A percentile compares a stretch with the other conserved stretches of the same genome.
Evolutionary conservation across 345 rosid species (phyloP).

Genomic region (Populus euphratica): DNA sequence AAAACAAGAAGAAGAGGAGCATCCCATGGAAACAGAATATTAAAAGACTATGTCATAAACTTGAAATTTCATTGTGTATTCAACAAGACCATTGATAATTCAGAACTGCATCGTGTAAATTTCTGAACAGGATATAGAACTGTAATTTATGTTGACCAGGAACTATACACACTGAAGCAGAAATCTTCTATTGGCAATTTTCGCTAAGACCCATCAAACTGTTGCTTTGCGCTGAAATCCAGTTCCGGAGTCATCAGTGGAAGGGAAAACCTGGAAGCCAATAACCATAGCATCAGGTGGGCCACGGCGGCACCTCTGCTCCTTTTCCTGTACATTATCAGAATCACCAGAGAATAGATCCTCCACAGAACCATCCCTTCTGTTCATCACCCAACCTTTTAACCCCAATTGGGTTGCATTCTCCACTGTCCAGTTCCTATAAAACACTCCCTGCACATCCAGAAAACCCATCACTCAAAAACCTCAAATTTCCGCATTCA

Average conservation of each 20-base stretch:
- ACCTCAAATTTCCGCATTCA: not conserved
- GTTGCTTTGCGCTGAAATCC: constrained; percentile 62
- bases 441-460: constrained; percentile 74
- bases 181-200: not conserved
- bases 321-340: constrained; percentile 68
- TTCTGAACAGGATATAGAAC: not conserved
- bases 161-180: constrained; percentile 15
- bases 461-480: constrained; percentile 3
- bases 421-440: constrained; percentile 81
- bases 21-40: not conserved
- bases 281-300: constrained; percentile 75
- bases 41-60: not conserved
- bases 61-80: not conserved
- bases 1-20: not conserved
- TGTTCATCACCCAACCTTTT: constrained; percentile 88
- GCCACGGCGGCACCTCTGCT: constrained; percentile 82
- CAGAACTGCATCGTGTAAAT: not conserved
- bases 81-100: constrained; percentile 2
- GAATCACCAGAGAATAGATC: constrained; percentile 71
- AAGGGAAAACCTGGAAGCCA: constrained; percentile 68
- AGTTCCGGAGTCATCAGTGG: constrained; percentile 58
- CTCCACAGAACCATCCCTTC: constrained; percentile 85
- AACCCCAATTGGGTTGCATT: constrained; percentile 70
- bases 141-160: not conserved
- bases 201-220: constrained; percentile 32